A percentile compares a stretch with the other conserved stretches of the same genome.
Conservation (phyloP, 495 filamentous ascomycete species). For the Penicillium odoratum region DNA sequence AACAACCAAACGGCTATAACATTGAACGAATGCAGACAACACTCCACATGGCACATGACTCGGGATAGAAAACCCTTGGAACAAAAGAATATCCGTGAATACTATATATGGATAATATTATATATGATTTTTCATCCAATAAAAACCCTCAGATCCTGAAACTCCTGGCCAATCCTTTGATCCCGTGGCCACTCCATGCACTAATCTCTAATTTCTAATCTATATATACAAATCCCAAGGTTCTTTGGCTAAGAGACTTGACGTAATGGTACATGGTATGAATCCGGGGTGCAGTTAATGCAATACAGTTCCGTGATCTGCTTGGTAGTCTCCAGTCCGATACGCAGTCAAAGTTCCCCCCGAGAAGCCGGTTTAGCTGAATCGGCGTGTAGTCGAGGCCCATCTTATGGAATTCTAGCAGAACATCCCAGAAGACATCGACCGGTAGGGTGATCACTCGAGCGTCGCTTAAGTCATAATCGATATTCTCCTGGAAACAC, state of each 20-base stretch:
- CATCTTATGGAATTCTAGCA: conserved; percentile 30
- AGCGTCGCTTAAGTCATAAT: conserved; percentile 38
- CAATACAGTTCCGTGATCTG: neutral
- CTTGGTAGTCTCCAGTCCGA: conserved; percentile 16
- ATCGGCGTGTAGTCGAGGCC: conserved; percentile 14
- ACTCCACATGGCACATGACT: neutral
- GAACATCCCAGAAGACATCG: conserved; percentile 33
- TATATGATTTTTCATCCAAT: neutral
- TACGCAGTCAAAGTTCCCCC: conserved; percentile 38
- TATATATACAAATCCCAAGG: neutral
- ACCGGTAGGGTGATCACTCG: conserved; percentile 25
- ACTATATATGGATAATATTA: neutral
- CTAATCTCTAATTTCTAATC: neutral
- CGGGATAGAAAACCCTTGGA: neutral
- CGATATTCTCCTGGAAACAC: conserved; percentile 35
- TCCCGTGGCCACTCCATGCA: neutral
- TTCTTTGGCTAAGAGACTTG: neutral
- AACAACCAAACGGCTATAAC: neutral
- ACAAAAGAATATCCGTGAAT: neutral
- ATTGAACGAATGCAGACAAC: neutral
- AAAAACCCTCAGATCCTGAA: neutral
- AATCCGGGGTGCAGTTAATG: conserved; percentile 8
- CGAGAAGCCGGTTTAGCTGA: conserved; percentile 34
- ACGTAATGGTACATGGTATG: neutral
- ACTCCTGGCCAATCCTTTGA: neutral